Evolutionary conservation across 2,329 filamentous ascomycete genomes (phyloP).

Genomic region (Xylariaceae sp.): DNA sequence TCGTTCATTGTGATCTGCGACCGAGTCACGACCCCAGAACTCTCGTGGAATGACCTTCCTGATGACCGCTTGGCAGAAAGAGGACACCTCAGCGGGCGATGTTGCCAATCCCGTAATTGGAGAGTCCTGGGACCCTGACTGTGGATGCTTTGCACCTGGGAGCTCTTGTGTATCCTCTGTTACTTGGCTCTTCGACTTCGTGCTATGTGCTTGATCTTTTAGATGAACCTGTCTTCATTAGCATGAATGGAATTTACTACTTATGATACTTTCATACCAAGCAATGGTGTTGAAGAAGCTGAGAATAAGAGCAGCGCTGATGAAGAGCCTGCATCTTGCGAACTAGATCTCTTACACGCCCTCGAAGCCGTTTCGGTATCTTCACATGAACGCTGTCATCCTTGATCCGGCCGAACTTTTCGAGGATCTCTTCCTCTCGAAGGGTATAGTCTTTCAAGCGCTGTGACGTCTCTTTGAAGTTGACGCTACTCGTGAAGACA

Average conservation of each 20-base stretch:
- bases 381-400: slow-evolving; percentile 29
- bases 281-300: slow-evolving; percentile 77
- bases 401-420: slow-evolving; percentile 32
- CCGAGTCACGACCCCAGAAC: slow-evolving; percentile 63
- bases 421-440: slow-evolving; percentile 72
- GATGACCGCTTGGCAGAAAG: slow-evolving; percentile 77
- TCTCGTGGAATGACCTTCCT: slow-evolving; percentile 64
- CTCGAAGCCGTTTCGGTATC: slow-evolving; percentile 64
- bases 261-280: slow-evolving; percentile 37
- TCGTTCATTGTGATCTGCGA: slow-evolving; percentile 54
- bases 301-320: slow-evolving; percentile 69
- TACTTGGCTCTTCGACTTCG: slow-evolving; percentile 14
- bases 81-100: slow-evolving; percentile 64
- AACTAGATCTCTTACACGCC: slow-evolving; percentile 54
- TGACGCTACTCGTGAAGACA: slow-evolving; percentile 70
- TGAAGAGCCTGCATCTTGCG: slow-evolving; percentile 66
- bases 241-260: slow-evolving; percentile 11
- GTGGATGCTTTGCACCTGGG: slow-evolving; percentile 18
- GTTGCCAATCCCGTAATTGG: slow-evolving; percentile 64
- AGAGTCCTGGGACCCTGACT: slow-evolving; percentile 37
- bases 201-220: slow-evolving; percentile 8
- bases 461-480: slow-evolving; percentile 62
- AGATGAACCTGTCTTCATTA: slow-evolving; percentile 18
- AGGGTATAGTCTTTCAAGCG: slow-evolving; percentile 79
- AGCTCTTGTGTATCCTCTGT: slow-evolving; percentile 19